A percentile compares a stretch with the other conserved stretches of the same genome.
These are phyloP conservation scores for Trifolium subterraneum DNA, from an alignment of 306 rosid genomes.

Conservation along the genomic window DNA sequence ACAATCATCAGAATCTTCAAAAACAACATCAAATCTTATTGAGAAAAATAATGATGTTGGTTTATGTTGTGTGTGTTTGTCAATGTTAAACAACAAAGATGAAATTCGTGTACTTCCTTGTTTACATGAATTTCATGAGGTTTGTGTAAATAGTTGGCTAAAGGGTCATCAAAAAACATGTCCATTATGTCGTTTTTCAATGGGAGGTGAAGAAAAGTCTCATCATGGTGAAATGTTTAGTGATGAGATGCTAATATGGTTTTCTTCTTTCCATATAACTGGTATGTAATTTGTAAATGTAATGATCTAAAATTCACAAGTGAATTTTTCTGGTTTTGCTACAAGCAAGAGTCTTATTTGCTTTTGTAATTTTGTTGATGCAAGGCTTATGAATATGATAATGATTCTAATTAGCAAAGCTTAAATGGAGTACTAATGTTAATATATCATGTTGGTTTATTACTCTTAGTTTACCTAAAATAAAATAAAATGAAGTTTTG, in stretches of 20 bases:
- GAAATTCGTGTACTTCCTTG: conserved; percentile 75
- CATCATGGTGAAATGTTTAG: conserved; percentile 57
- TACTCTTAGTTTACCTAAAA: too few species aligned
- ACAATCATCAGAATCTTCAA: conserved; percentile 40
- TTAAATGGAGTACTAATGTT: background rate
- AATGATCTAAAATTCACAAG: background rate
- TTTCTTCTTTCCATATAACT: conserved; percentile 87
- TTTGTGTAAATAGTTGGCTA: conserved; percentile 84
- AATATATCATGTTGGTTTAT: too few species aligned
- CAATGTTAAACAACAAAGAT: conserved; percentile 56
- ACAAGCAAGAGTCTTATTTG: background rate
- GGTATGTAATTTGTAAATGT: conserved; percentile 67
- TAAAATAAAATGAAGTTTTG: too few species aligned
- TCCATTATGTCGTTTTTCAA: conserved; percentile 77
- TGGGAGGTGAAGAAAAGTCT: conserved; percentile 55
- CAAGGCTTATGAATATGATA: conserved; percentile 15
- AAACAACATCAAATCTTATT: too few species aligned
- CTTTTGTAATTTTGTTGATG: conserved; percentile 21
- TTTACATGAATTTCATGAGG: conserved; percentile 75
- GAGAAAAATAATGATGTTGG: conserved; percentile 37
- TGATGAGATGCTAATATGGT: conserved; percentile 87
- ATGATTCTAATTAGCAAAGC: conserved; percentile 9
- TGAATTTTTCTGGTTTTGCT: conserved; percentile 17
- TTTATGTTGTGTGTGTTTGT: conserved; percentile 79
- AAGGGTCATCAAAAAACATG: conserved; percentile 68